phyloP scores from a whole-genome alignment of 768 basidiomycete species.

The Podaxis mareebaensis region DNA sequence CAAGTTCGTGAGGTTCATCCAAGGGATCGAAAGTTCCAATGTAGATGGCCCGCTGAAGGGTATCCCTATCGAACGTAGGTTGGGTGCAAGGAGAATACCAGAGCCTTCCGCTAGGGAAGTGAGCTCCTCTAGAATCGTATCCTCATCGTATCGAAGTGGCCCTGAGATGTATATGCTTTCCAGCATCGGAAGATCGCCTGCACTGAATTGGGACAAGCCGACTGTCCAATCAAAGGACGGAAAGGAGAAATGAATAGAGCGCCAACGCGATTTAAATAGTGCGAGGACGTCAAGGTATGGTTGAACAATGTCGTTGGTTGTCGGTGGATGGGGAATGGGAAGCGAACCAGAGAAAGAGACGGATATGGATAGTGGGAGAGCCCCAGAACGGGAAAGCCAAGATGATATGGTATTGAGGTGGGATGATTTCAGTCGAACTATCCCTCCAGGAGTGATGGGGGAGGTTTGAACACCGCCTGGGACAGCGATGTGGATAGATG shows the following conservation, averaged over 20 bases:
- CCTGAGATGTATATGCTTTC: neutral
- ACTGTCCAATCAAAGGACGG: neutral
- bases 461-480: neutral
- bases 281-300: neutral
- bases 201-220: neutral
- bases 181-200: neutral
- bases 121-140: neutral
- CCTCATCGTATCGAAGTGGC: neutral
- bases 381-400: constrained; percentile 3
- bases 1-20: neutral
- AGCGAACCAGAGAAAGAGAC: neutral
- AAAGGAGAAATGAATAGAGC: neutral
- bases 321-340: neutral
- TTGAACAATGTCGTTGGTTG: neutral
- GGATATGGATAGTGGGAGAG: constrained; percentile 4
- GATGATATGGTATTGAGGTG: neutral
- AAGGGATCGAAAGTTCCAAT: neutral
- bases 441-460: too few relatives aligned
- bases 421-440: neutral
- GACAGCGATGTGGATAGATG: constrained; percentile 20
- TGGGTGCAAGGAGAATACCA: neutral
- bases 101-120: neutral
- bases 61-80: neutral
- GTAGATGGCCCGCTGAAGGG: neutral
- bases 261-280: neutral